Base-by-base conservation (phyloP, 2,329 filamentous ascomycete genomes). In the Calycina herbarum region DNA sequence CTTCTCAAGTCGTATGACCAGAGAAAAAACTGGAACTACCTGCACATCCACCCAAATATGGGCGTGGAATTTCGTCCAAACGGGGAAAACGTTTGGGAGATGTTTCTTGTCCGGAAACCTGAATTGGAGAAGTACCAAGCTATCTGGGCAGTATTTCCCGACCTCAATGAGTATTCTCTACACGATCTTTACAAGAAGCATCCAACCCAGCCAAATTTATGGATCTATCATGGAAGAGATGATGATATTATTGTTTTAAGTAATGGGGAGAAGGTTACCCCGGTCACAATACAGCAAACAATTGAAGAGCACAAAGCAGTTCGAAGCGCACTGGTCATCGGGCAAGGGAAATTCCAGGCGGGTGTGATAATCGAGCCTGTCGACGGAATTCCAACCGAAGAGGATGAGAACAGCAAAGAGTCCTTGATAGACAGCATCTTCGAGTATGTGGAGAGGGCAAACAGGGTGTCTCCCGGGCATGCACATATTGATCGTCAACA, bases 181-280 rank as follows among this genome's bases (percentile, higher is more conserved):
- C 75, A 76, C 33, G 80, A 82, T 66, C 69, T 81, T 0, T 82
- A 71, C 57, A 66, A 65, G 1, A 70, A 60, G 17, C 79, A 81
- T 65, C 77, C 80, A 0, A 73, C 69, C 2, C 76, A 77, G 15
- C 68, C 72, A 0, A 65, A 70, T 38, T 70, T 77, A 1, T 81
- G 78, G 77, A 73, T 70, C 5, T 80, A 73, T 61, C 42, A 72
- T n/a, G 79, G 78, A 10, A 73, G 79, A 11, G 65, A 69, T 13
- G 79, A 82, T 62, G 79, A 82, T 69, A 75, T 80, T n/a, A 77
- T 82, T 45, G 77, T 80, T 20, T 51, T 51, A 1, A 76, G 73
- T 29, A 80, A 78, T 57, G 80, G 80, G 2, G 79, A 80, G 62
- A 82, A 81, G 65, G 75, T 80, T 48, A 80, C 81, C 38, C 79